phyloP scores from a whole-genome alignment of 352 stramenopile species.

The Pythium periplocum region DNA sequence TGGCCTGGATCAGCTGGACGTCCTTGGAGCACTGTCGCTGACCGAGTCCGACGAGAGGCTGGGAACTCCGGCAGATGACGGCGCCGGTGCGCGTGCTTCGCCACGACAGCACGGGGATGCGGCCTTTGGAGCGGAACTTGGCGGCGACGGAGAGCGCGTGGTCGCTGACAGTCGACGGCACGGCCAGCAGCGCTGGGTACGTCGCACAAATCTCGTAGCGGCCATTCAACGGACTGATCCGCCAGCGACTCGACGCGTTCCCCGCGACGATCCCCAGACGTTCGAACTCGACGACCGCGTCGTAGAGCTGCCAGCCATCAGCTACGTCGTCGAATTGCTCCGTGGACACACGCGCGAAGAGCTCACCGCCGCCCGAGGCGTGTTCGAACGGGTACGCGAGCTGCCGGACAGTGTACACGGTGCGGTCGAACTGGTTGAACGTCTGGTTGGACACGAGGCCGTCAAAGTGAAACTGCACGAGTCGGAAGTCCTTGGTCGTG shows the following conservation, averaged over 20 bases:
- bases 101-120: constrained; percentile 83
- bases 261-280: constrained; percentile 45
- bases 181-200: constrained; percentile 72
- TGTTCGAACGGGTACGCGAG: constrained; percentile 40
- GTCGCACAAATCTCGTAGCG: constrained; percentile 68
- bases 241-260: constrained; percentile 39
- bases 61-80: constrained; percentile 76
- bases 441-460: constrained; percentile 73
- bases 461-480: constrained; percentile 69
- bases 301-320: constrained; percentile 68
- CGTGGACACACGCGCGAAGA: constrained; percentile 61
- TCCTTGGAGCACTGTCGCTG: constrained; percentile 84
- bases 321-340: constrained; percentile 3
- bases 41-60: constrained; percentile 76
- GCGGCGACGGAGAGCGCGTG: constrained; percentile 53
- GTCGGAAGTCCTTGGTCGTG: constrained; percentile 78
- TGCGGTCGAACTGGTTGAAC: constrained; percentile 72
- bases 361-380: constrained; percentile 32
- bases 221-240: constrained; percentile 61
- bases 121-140: constrained; percentile 82
- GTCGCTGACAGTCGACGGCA: constrained; percentile 61
- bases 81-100: constrained; percentile 62
- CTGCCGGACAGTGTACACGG: constrained; percentile 51
- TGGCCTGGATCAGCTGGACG: constrained; percentile 77
- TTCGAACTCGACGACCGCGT: constrained; percentile 61